A percentile compares a stretch with the other conserved stretches of the same genome.
phyloP scores from a whole-genome alignment of 2,329 filamentous ascomycete species.

The Botryotinia convoluta region DNA sequence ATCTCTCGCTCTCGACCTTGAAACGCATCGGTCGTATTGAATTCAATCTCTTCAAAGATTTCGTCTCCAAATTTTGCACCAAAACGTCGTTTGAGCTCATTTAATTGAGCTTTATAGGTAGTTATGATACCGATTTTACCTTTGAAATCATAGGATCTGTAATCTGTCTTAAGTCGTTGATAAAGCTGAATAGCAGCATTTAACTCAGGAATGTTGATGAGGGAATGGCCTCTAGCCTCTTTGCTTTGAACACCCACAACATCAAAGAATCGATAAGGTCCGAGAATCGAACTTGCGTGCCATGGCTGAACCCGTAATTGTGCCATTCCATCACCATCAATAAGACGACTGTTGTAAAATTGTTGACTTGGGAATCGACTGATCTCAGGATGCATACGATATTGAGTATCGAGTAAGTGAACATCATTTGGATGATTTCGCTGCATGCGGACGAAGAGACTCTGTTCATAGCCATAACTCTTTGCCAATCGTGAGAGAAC shows the following conservation, averaged over 20 bases:
- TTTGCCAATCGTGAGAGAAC: constrained; percentile 93
- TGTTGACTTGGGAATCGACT: constrained; percentile 84
- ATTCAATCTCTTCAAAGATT: constrained; percentile 81
- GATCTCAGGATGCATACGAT: constrained; percentile 98
- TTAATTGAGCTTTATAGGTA: constrained; percentile 91
- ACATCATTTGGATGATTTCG: constrained; percentile 83
- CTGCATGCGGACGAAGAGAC: constrained; percentile 97
- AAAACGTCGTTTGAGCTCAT: constrained; percentile 75
- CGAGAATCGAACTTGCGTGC: constrained; percentile 78
- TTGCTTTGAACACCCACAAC: constrained; percentile 83
- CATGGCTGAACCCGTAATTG: constrained; percentile 73
- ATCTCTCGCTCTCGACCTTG: constrained; percentile 96
- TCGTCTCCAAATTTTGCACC: constrained; percentile 65
- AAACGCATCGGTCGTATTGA: constrained; percentile 98
- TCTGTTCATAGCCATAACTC: constrained; percentile 93
- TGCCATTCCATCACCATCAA: constrained; percentile 83
- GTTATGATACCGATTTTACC: constrained; percentile 96
- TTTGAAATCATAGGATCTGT: constrained; percentile 63
- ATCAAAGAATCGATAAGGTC: constrained; percentile 96
- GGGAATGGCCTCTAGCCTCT: constrained; percentile 79
- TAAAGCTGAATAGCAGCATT: constrained; percentile 85
- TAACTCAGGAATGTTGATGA: constrained; percentile 85
- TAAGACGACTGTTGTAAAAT: constrained; percentile 86
- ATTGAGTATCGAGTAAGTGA: constrained; percentile 94
- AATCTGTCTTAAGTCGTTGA: constrained; percentile 73